Evolutionary conservation across 1,139 yeast genomes (phyloP).

Genomic region (Citeromyces hawaiiensis): DNA sequence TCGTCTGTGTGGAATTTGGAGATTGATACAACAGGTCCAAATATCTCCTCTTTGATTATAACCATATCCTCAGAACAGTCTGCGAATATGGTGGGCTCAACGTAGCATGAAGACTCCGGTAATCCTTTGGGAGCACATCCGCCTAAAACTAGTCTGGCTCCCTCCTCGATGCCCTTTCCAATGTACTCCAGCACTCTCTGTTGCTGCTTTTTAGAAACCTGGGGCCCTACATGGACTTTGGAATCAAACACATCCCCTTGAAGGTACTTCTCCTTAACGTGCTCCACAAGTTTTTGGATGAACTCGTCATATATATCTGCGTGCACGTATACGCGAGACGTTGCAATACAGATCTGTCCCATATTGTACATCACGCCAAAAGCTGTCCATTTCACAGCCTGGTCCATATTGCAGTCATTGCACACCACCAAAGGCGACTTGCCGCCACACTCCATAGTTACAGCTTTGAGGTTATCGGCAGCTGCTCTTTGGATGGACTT

Average conservation of each 20-base stretch:
- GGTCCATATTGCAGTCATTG: slow-evolving; percentile 44
- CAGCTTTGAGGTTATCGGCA: slow-evolving; percentile 34
- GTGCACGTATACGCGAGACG: slow-evolving; percentile 40
- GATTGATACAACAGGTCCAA: slow-evolving; percentile 45
- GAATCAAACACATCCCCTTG: slow-evolving; percentile 47
- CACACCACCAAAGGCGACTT: slow-evolving; percentile 43
- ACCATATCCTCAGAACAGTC: slow-evolving; percentile 38
- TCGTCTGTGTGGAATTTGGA: slow-evolving; percentile 39
- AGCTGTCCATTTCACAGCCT: slow-evolving; percentile 50
- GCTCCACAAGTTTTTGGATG: slow-evolving; percentile 29
- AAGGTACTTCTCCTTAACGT: slow-evolving; percentile 32
- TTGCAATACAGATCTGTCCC: slow-evolving; percentile 49
- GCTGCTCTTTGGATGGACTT: slow-evolving; percentile 40
- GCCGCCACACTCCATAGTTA: slow-evolving; percentile 52
- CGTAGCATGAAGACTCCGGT: slow-evolving; percentile 27
- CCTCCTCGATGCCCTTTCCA: slow-evolving; percentile 39
- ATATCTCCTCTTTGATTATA: slow-evolving; percentile 44
- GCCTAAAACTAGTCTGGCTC: slow-evolving; percentile 39
- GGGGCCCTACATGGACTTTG: slow-evolving; percentile 62
- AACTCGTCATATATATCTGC: slow-evolving; percentile 24
- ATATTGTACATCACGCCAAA: slow-evolving; percentile 42
- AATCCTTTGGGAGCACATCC: slow-evolving; percentile 20
- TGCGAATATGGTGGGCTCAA: slow-evolving; percentile 42
- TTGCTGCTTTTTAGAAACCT: slow-evolving; percentile 50
- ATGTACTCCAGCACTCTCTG: slow-evolving; percentile 37